phyloP scores from a whole-genome alignment of 106 monocot genomes.

The Hemerocallis citrina region DNA sequence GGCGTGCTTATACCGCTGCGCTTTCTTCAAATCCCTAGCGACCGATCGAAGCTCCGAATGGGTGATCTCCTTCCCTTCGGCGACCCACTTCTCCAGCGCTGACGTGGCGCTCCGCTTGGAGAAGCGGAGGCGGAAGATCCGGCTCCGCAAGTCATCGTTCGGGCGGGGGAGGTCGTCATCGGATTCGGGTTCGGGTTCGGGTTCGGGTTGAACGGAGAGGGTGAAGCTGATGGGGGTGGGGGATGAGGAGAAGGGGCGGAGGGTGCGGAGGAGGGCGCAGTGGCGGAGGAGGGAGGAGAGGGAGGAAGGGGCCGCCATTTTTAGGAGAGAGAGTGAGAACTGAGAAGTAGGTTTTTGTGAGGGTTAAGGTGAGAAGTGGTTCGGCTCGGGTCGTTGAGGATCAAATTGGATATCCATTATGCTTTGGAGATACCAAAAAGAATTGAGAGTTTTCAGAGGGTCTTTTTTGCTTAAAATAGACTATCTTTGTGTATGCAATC shows the following conservation, averaged over 20 bases:
- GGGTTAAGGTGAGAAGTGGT: background rate
- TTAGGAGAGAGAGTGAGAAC: background rate
- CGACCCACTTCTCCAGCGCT: constrained; percentile 57
- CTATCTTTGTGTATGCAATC: too few species aligned
- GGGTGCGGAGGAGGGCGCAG: background rate
- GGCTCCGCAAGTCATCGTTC: constrained; percentile 35
- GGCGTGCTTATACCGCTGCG: constrained; percentile 80
- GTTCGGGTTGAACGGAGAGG: constrained; percentile 2
- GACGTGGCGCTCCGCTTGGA: constrained; percentile 57
- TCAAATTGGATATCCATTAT: too few species aligned
- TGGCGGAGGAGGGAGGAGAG: background rate
- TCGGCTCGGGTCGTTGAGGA: background rate
- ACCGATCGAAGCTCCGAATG: constrained; percentile 52
- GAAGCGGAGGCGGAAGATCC: constrained; percentile 69
- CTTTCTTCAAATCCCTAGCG: constrained; percentile 31
- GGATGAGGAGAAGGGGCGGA: constrained; percentile 2
- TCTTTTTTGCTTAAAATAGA: too few species aligned
- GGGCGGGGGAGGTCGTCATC: background rate
- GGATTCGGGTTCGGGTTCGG: background rate
- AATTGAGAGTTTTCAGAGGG: too few species aligned
- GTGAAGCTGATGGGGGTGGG: constrained; percentile 10
- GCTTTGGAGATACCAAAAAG: too few species aligned
- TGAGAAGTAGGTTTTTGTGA: background rate
- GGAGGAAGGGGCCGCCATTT: background rate
- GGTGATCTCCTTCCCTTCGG: constrained; percentile 40